A percentile compares a stretch with the other conserved stretches of the same genome.
phyloP scores from a whole-genome alignment of 371 early-diverging fungal species.

The Mucor velutinosus region DNA sequence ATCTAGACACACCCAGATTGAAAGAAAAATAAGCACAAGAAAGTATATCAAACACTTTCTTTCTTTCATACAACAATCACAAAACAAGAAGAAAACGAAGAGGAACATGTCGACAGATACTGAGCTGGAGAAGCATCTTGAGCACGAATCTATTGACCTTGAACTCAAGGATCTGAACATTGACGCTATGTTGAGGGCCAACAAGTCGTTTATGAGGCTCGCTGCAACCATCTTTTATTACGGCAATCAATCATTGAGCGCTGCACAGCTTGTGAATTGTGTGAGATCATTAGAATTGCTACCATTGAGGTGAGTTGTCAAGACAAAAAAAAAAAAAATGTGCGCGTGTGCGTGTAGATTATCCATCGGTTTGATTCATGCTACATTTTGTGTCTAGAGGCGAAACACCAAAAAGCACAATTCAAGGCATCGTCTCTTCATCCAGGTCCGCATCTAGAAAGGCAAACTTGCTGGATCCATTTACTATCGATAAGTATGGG shows the following conservation, averaged over 20 bases:
- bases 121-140: neutral
- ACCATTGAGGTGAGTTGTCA: conserved; percentile 39
- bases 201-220: conserved; percentile 56
- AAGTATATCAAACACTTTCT: too few relatives aligned
- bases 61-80: too few relatives aligned
- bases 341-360: neutral
- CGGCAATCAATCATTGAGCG: conserved; percentile 51
- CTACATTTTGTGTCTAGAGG: conserved; percentile 30
- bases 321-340: neutral
- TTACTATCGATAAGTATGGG: conserved; percentile 44
- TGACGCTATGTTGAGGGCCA: conserved; percentile 41
- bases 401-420: conserved; percentile 57
- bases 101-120: neutral
- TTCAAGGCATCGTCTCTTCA: conserved; percentile 58
- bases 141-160: conserved; percentile 28
- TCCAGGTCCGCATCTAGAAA: conserved; percentile 49
- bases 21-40: too few relatives aligned
- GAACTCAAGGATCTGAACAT: conserved; percentile 48
- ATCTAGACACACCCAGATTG: too few relatives aligned
- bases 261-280: conserved; percentile 48
- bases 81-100: too few relatives aligned
- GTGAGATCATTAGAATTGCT: conserved; percentile 46
- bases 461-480: conserved; percentile 45
- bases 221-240: conserved; percentile 53
- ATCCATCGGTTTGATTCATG: neutral